Conservation (phyloP, 345 rosid genomes). For the Heritiera littoralis region DNA sequence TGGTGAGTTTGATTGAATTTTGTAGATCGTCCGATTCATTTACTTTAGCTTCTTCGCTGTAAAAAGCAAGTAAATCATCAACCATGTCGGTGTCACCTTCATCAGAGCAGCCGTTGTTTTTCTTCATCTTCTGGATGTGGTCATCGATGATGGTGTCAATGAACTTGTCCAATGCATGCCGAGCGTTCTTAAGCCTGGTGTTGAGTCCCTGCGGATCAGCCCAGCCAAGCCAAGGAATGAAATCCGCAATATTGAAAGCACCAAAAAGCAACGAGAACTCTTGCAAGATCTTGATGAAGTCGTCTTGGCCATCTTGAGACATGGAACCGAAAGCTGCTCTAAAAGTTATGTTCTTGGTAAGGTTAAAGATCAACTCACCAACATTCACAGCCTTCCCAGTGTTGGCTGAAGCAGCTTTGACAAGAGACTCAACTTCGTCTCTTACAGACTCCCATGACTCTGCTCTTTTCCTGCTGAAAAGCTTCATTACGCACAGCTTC, state of each 20-base stretch:
- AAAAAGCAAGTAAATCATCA: constrained; percentile 79
- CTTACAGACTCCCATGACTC: constrained; percentile 95
- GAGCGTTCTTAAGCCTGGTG: constrained; percentile 60
- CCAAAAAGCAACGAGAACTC: constrained; percentile 95
- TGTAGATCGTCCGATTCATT: constrained; percentile 56
- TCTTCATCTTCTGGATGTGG: constrained; percentile 54
- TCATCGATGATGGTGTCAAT: constrained; percentile 75
- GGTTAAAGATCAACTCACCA: constrained; percentile 67
- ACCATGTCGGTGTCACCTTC: constrained; percentile 71
- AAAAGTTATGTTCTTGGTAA: constrained; percentile 74
- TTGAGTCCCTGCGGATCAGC: constrained; percentile 69
- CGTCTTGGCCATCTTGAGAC: constrained; percentile 62
- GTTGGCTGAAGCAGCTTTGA: constrained; percentile 42
- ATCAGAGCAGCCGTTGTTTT: constrained; percentile 11
- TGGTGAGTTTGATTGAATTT: constrained; percentile 62
- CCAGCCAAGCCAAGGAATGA: constrained; percentile 67
- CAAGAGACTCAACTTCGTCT: constrained; percentile 68
- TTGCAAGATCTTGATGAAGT: constrained; percentile 78
- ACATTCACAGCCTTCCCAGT: constrained; percentile 61
- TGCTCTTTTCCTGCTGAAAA: constrained; percentile 87
- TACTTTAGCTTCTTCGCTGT: constrained; percentile 59
- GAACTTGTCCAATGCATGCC: constrained; percentile 65
- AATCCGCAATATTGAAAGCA: constrained; percentile 86
- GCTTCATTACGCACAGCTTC: constrained; percentile 82
- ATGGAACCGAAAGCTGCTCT: constrained; percentile 81